phyloP scores from a whole-genome alignment of 2,329 filamentous ascomycete genomes.

The Cordyceps cicadae region DNA sequence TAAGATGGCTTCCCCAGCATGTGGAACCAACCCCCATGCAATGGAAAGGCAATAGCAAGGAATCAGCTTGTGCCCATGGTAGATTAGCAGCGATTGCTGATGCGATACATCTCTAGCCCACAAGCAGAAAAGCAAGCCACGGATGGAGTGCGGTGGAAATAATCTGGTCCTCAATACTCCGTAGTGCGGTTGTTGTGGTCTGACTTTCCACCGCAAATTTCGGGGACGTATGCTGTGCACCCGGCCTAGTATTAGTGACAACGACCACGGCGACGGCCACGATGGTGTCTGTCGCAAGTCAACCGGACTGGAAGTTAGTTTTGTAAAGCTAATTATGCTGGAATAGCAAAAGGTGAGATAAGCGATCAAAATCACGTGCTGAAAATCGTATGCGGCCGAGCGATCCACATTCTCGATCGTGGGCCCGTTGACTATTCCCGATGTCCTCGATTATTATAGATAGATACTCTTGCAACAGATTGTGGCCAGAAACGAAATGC shows the following conservation, averaged over 20 bases:
- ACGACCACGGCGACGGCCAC: not conserved
- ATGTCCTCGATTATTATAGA: not conserved
- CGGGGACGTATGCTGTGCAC: not conserved
- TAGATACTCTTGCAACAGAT: not conserved
- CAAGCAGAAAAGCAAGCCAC: not conserved
- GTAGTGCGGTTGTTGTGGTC: not conserved
- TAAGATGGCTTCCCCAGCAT: not conserved
- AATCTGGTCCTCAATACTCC: not conserved
- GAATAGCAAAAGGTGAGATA: not conserved
- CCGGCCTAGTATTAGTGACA: not conserved
- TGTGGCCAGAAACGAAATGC: not conserved
- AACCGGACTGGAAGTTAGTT: not conserved
- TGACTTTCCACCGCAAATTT: not conserved
- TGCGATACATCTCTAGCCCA: not conserved
- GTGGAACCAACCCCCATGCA: not conserved
- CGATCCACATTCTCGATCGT: slow-evolving; percentile 6
- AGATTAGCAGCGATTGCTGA: not conserved
- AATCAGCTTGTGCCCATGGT: not conserved
- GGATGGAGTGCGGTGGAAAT: not conserved
- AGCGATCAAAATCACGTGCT: not conserved
- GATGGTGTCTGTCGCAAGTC: not conserved
- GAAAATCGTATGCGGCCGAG: not conserved
- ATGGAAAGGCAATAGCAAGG: not conserved
- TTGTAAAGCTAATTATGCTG: not conserved
- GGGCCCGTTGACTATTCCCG: not conserved